Percentiles rank a stretch among this genome's conserved stretches.
phyloP scores from a whole-genome alignment of 768 basidiomycete species.

The Vishniacozyma victoriae region DNA sequence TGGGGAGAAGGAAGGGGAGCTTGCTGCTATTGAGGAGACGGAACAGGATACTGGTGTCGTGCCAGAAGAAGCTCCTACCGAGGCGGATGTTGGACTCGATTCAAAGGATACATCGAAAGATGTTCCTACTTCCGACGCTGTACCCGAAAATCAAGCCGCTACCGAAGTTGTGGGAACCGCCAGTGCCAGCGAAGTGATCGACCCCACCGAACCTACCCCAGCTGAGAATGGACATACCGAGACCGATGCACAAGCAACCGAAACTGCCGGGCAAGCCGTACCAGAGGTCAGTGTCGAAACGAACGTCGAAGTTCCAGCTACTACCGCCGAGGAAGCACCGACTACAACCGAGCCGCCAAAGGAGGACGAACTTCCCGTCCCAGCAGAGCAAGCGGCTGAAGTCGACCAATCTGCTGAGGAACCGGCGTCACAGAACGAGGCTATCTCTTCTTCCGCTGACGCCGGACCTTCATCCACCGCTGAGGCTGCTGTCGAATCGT shows the following conservation, averaged over 20 bases:
- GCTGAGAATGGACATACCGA: background rate
- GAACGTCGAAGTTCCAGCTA: background rate
- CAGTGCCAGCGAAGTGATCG: background rate
- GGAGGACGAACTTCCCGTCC: background rate
- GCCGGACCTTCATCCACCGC: too few species aligned
- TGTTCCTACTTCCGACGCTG: too few species aligned
- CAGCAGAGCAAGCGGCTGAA: background rate
- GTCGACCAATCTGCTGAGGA: background rate
- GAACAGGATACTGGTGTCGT: conserved; percentile 1
- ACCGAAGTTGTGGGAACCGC: conserved; percentile 7
- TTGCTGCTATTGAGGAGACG: conserved; percentile 1
- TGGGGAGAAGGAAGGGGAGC: background rate
- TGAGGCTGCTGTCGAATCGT: background rate
- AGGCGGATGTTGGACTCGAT: background rate
- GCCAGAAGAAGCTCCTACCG: background rate
- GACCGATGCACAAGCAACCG: background rate
- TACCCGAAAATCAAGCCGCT: background rate
- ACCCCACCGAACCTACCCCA: background rate
- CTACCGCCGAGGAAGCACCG: background rate
- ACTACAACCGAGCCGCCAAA: background rate
- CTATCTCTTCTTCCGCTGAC: too few species aligned
- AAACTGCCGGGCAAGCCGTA: too few species aligned
- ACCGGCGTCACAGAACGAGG: too few species aligned
- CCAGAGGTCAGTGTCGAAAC: too few species aligned
- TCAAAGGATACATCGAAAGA: background rate